phyloP scores from a whole-genome alignment of 1,284 basidiomycete species.

The Ganoderma lucidum region DNA sequence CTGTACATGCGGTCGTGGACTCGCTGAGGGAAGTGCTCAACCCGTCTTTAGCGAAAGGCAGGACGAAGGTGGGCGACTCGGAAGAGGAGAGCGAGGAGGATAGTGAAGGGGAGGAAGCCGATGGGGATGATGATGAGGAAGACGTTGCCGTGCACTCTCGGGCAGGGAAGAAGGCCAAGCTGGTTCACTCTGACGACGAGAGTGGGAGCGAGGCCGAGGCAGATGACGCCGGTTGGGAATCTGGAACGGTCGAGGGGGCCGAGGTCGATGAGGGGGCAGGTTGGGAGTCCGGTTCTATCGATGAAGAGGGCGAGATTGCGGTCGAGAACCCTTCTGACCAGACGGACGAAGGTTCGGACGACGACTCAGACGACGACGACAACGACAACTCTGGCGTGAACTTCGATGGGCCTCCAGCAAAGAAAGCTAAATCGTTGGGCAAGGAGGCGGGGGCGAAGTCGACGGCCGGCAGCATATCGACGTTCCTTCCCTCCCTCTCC shows the following conservation, averaged over 20 bases:
- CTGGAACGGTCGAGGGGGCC: slow-evolving; percentile 46
- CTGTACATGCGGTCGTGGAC: slow-evolving; percentile 61
- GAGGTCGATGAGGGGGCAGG: slow-evolving; percentile 38
- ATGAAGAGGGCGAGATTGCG: slow-evolving; percentile 17
- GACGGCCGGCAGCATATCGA: slow-evolving; percentile 58
- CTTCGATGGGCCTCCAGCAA: slow-evolving; percentile 27
- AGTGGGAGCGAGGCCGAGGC: slow-evolving; percentile 43
- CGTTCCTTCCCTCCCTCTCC: slow-evolving; percentile 89
- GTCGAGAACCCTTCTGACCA: slow-evolving; percentile 32
- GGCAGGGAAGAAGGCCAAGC: slow-evolving; percentile 27
- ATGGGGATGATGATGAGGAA: slow-evolving; percentile 43
- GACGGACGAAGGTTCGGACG: slow-evolving; percentile 35
- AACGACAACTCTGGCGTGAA: slow-evolving; percentile 23
- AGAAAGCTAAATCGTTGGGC: slow-evolving; percentile 14
- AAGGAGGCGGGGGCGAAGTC: slow-evolving; percentile 28
- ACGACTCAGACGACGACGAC: slow-evolving; percentile 29
- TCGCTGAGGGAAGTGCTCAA: slow-evolving; percentile 55
- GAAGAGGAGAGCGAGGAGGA: slow-evolving; percentile 39
- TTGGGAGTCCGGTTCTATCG: slow-evolving; percentile 45
- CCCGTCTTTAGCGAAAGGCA: slow-evolving; percentile 42
- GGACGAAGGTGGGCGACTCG: slow-evolving; percentile 36
- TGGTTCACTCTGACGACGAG: slow-evolving; percentile 29
- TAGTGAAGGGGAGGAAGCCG: slow-evolving; percentile 31
- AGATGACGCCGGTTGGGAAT: slow-evolving; percentile 50
- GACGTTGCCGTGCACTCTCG: slow-evolving; percentile 47